Percentiles rank a stretch among this genome's conserved stretches.
Conservation (phyloP, 108 stramenopile species). For the Skeletonema potamos region DNA sequence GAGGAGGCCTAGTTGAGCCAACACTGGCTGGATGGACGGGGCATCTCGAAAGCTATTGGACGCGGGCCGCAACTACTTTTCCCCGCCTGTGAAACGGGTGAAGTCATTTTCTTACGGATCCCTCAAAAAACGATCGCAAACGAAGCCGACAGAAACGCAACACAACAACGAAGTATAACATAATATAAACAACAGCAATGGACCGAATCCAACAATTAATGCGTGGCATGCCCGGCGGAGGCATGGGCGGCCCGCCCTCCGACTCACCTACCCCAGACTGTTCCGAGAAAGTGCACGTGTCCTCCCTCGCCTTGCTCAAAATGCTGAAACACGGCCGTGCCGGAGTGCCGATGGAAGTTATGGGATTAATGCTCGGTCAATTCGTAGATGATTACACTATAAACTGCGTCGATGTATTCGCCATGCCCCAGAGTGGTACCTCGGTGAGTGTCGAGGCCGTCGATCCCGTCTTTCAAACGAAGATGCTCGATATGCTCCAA, state of each 20-base stretch:
- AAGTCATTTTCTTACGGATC: background rate
- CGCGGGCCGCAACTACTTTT: too few relatives aligned
- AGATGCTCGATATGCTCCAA: conserved; percentile 99
- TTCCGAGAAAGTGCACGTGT: conserved; percentile 97
- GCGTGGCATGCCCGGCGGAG: conserved; percentile 86
- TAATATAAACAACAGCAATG: conserved; percentile 42
- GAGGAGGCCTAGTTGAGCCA: too few relatives aligned
- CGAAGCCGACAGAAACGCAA: background rate
- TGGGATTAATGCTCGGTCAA: conserved; percentile 99
- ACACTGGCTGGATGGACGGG: too few relatives aligned
- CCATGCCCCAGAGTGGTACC: conserved; percentile 99
- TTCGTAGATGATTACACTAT: conserved; percentile 99
- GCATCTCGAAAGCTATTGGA: too few relatives aligned
- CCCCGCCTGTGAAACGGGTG: too few relatives aligned
- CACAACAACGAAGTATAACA: too few relatives aligned
- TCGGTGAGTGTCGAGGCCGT: conserved; percentile 98
- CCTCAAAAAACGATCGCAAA: background rate
- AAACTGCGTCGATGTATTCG: conserved; percentile 99
- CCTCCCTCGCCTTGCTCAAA: conserved; percentile 96
- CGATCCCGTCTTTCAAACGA: conserved; percentile 97
- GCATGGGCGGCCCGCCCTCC: conserved; percentile 61
- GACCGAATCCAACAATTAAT: conserved; percentile 89
- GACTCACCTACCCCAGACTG: conserved; percentile 92
- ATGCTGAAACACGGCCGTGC: conserved; percentile 99
- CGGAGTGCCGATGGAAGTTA: conserved; percentile 99